Conservation (phyloP, 2,329 filamentous ascomycete species). For the Diaporthe vexans region DNA sequence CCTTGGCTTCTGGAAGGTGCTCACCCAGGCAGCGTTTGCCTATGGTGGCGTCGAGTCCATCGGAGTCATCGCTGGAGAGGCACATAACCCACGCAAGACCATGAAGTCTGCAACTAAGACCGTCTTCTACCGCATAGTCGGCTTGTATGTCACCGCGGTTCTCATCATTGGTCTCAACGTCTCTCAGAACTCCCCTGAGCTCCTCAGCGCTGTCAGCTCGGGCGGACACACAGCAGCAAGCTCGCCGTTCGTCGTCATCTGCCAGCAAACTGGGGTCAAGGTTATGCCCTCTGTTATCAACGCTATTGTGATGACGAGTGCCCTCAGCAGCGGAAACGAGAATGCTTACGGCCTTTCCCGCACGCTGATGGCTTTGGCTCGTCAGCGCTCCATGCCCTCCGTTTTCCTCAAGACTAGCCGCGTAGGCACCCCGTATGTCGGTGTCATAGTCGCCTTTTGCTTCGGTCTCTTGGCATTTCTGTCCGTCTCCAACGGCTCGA, state of each 20-base stretch:
- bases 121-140: constrained; percentile 73
- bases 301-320: constrained; percentile 61
- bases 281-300: constrained; percentile 67
- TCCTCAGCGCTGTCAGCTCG: constrained; percentile 58
- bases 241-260: constrained; percentile 63
- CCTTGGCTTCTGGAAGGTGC: constrained; percentile 41
- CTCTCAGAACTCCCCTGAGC: constrained; percentile 61
- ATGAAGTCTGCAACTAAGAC: constrained; percentile 70
- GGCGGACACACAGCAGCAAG: constrained; percentile 68
- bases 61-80: constrained; percentile 58
- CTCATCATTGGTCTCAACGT: constrained; percentile 73
- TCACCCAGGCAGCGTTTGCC: constrained; percentile 40
- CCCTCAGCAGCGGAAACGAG: constrained; percentile 57
- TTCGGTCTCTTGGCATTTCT: constrained; percentile 64
- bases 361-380: constrained; percentile 65
- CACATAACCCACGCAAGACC: constrained; percentile 56
- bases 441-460: constrained; percentile 57
- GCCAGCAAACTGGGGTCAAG: constrained; percentile 62
- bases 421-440: constrained; percentile 63
- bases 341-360: constrained; percentile 65
- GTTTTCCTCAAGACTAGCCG: constrained; percentile 65
- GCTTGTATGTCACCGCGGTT: constrained; percentile 71
- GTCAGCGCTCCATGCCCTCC: constrained; percentile 65
- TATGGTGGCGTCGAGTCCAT: constrained; percentile 45
- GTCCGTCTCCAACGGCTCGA: constrained; percentile 58